These are phyloP conservation scores for Ophiostoma quercus DNA, from an alignment of 2,329 filamentous ascomycete species.

Conservation along the genomic window DNA sequence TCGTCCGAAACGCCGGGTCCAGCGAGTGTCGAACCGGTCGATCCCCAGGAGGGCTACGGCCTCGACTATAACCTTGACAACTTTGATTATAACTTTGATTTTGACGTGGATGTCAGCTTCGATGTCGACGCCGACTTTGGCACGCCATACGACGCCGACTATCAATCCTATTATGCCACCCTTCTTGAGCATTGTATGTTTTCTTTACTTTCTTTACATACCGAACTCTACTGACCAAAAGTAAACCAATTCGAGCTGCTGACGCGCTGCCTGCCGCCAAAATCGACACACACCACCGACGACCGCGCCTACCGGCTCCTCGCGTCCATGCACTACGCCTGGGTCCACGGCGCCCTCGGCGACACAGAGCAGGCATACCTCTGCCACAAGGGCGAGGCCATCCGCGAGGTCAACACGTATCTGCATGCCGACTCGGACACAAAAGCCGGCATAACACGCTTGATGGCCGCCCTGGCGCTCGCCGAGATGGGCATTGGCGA, in stretches of 20 bases:
- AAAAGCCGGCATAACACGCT: neutral
- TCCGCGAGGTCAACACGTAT: constrained; percentile 8
- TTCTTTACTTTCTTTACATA: neutral
- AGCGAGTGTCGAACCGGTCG: too few relatives aligned
- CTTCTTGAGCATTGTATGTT: neutral
- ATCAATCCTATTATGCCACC: neutral
- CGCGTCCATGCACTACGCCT: constrained; percentile 18
- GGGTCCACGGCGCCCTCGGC: constrained; percentile 17
- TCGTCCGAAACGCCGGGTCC: neutral
- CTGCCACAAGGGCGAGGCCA: constrained; percentile 18
- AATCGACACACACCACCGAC: neutral
- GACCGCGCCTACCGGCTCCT: neutral
- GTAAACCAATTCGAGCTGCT: constrained; percentile 18
- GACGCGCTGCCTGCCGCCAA: constrained; percentile 2
- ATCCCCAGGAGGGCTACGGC: too few relatives aligned
- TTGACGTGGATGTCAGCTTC: neutral
- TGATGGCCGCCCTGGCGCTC: constrained; percentile 15
- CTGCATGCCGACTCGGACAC: neutral
- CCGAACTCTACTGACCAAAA: neutral
- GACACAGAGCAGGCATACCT: constrained; percentile 15
- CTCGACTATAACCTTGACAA: neutral
- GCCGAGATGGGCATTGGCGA: constrained; percentile 20
- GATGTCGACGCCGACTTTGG: neutral
- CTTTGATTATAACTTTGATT: neutral
- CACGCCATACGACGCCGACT: neutral